Base-by-base conservation (phyloP, 306 rosid genomes). In the Inga laurina region DNA sequence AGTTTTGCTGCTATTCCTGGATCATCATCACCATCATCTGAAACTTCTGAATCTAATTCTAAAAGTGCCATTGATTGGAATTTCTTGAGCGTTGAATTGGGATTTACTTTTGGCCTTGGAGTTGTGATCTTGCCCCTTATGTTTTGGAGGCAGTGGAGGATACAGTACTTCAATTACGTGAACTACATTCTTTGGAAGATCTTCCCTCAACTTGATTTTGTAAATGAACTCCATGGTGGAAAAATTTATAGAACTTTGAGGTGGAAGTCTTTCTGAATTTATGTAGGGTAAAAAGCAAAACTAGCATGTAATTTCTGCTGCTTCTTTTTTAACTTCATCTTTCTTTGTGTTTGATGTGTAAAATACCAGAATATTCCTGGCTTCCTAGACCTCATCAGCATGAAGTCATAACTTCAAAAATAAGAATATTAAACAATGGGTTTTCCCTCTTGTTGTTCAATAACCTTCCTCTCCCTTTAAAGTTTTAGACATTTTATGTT, bases 51-150 rank as follows among this genome's bases (percentile, higher is more conserved):
- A 39, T 32, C 69, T 54, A 54, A 45, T 22, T 45, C 5, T 45
- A 18, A 0, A 37, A 61, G 74, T 57, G 70, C 72, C 13, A 71
- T 81, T 66, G 69, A 83, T 57, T 85, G 83, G 90, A 72, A 43
- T 51, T 54, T 81, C 15, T 61, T 85, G 27, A 77, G 73, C 52
- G 22, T 12, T 12, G 88, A 84, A 52, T 18, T 86, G 72, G 90
- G 92, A 74, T 82, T 52, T 19, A 34, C 48, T 75, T 52, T 75
- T 75, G 67, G 79, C 30, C 9, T 78, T 48, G 75, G 62, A 8
- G 24, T 46, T 35, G 18, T 49, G 59, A 39, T 79, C 34, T 12
- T 74, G 2, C 83, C 87, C 0, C 72, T 84, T 72, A 21, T 86
- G 14, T 78, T 66, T 14, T 69, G 52, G 74, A 65, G 59, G 54